Conservation (phyloP, 1,284 basidiomycete species). For the Melampsora larici-populina region DNA sequence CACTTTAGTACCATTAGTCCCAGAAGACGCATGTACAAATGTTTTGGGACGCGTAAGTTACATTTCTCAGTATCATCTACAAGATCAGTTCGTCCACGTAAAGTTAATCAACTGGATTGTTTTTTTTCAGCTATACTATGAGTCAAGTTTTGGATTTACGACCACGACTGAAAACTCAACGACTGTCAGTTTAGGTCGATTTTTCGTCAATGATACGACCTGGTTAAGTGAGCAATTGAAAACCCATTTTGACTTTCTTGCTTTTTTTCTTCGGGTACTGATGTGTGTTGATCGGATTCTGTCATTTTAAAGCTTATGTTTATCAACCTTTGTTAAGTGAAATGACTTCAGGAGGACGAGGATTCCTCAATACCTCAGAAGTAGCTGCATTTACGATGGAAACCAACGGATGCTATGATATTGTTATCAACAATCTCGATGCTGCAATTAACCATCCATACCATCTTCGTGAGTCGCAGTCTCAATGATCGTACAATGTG, state of each 20-base stretch:
- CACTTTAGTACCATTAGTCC: slow-evolving; percentile 23
- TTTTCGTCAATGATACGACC: slow-evolving; percentile 41
- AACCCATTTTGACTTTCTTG: no score
- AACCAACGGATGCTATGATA: background rate
- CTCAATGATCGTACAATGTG: slow-evolving; percentile 30
- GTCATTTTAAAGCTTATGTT: background rate
- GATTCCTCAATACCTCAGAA: slow-evolving; percentile 2
- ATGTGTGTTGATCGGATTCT: no score
- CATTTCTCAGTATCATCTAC: background rate
- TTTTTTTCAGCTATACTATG: slow-evolving; percentile 19
- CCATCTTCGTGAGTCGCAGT: slow-evolving; percentile 50
- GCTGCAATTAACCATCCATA: slow-evolving; percentile 52
- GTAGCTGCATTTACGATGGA: background rate
- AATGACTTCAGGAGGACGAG: background rate
- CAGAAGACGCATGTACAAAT: slow-evolving; percentile 28
- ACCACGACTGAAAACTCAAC: slow-evolving; percentile 4
- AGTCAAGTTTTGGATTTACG: slow-evolving; percentile 33
- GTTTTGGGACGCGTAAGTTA: slow-evolving; percentile 29
- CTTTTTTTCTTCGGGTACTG: background rate
- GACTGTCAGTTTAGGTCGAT: slow-evolving; percentile 13
- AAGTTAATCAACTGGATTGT: background rate
- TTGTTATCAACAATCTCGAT: slow-evolving; percentile 54
- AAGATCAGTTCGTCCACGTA: background rate
- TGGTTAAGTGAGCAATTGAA: slow-evolving; percentile 26
- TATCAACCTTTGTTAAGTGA: slow-evolving; percentile 4